phyloP scores from a whole-genome alignment of 345 rosid genomes.

The Salix koriyanagi region DNA sequence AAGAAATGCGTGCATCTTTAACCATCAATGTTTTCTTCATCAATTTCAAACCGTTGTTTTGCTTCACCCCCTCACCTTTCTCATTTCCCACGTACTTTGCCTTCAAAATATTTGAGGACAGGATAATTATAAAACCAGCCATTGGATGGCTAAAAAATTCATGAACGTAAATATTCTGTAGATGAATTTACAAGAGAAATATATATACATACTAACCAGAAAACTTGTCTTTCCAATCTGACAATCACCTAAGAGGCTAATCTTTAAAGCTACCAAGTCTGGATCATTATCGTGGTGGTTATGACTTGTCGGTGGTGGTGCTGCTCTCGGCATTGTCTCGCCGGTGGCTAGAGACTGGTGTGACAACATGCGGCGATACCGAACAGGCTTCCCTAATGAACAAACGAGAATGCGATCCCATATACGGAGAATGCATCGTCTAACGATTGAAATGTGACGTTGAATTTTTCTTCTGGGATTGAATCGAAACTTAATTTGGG shows the following conservation, averaged over 20 bases:
- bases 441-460: conserved; percentile 46
- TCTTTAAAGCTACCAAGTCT: conserved; percentile 80
- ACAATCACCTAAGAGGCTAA: conserved; percentile 75
- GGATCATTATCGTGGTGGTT: conserved; percentile 36
- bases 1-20: conserved; percentile 69
- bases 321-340: not conserved
- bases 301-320: conserved; percentile 10
- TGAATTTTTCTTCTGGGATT: conserved; percentile 39
- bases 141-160: no score
- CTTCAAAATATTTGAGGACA: conserved; percentile 24
- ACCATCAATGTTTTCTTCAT: conserved; percentile 69
- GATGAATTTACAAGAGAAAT: not conserved
- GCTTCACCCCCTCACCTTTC: conserved; percentile 30
- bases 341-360: conserved; percentile 13
- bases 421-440: conserved; percentile 48
- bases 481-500: conserved; percentile 29
- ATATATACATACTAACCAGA: conserved; percentile 36
- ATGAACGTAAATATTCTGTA: no score
- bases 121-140: not conserved
- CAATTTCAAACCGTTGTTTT: conserved; percentile 49
- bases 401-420: conserved; percentile 47
- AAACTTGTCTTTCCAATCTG: conserved; percentile 76
- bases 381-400: conserved; percentile 47
- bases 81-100: conserved; percentile 74
- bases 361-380: conserved; percentile 41